Evolutionary conservation across 2,329 filamentous ascomycete species (phyloP), one percentile per base, ranked within the genome.

Genomic region (Cadophora sp.): DNA sequence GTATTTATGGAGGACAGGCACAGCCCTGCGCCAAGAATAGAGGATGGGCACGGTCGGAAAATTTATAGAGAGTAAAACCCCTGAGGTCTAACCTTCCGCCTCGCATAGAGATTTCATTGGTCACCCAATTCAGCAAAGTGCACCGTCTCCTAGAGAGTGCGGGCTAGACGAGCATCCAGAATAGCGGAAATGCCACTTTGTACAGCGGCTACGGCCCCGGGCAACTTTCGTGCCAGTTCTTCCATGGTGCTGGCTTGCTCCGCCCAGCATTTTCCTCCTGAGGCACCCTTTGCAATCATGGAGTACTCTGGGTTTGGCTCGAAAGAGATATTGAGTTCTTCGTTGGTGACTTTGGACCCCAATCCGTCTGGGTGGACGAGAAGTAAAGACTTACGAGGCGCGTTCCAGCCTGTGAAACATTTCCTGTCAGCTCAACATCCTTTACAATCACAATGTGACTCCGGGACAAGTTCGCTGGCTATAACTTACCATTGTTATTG

Each of bases 241-340:
- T 43, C 16, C 40, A 43, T 3, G 16, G 40, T 16, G 6, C 40
- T 43, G 40, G 16, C 88, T 68, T 84, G 81, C 6, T 82, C 87
- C 4, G 88, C 87, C 86, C 87, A 91, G 2, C 88, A 75, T 61
- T 87, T 81, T 0, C 88, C 88, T 8, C 89, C 88, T 0, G 85
- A 83, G 0, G 89, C 88, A 4, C 89, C 89, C 76, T 86, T 88
- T 0, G 89, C 89, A 69, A 91, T 91, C 0, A 89, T 89, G 0
- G 87, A 81, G 74, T 91, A 91, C 71, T 91, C 89, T 0, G 89
- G 89, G 0, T 86, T 87, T 0, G 89, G 89, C 0, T 82, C 84
- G 73, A 92, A 91, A 0, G 84, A 86, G 71, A 92, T 91, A 72
- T 91, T 90, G 46, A 91, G 77, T 55, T 89, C 88, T 69, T 87